Conservation (phyloP, 805 yeast species). For the Candida sonorensis region DNA sequence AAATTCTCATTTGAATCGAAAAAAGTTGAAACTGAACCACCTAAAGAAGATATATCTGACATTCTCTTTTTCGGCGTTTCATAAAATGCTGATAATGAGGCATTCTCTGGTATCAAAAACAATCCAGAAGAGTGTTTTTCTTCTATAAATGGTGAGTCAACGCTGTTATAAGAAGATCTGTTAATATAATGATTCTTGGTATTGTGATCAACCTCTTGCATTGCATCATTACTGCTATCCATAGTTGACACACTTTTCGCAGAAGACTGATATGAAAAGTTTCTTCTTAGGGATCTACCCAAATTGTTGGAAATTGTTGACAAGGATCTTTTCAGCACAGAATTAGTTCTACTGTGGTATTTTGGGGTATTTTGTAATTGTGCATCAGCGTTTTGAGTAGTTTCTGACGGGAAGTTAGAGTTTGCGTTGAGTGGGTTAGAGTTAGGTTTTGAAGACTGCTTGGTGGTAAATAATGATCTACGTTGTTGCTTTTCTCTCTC, state of each 20-base stretch:
- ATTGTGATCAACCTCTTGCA: too few species aligned
- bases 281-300: slow-evolving; percentile 21
- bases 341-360: slow-evolving; percentile 10
- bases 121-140: slow-evolving; percentile 16
- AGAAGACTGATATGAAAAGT: slow-evolving; percentile 25
- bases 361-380: slow-evolving; percentile 1
- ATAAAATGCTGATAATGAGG: slow-evolving; percentile 13
- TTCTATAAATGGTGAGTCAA: slow-evolving; percentile 1
- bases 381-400: too few species aligned
- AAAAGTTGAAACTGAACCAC: slow-evolving; percentile 7
- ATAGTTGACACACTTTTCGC: slow-evolving; percentile 20
- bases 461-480: too few species aligned
- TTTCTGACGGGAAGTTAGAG: too few species aligned
- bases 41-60: neutral
- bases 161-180: slow-evolving; percentile 3
- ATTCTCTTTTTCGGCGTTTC: slow-evolving; percentile 1
- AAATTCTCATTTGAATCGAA: slow-evolving; percentile 9
- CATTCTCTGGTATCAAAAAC: slow-evolving; percentile 21
- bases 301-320: slow-evolving; percentile 23
- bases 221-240: too few species aligned
- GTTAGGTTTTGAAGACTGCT: too few species aligned
- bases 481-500: slow-evolving; percentile 20
- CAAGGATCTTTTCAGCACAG: slow-evolving; percentile 19
- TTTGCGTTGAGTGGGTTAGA: too few species aligned
- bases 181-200: too few species aligned